A percentile compares a stretch with the other conserved stretches of the same genome.
These are phyloP conservation scores for Epicoccum sorghinum DNA, from an alignment of 2,329 filamentous ascomycete species.

Conservation along the genomic window DNA sequence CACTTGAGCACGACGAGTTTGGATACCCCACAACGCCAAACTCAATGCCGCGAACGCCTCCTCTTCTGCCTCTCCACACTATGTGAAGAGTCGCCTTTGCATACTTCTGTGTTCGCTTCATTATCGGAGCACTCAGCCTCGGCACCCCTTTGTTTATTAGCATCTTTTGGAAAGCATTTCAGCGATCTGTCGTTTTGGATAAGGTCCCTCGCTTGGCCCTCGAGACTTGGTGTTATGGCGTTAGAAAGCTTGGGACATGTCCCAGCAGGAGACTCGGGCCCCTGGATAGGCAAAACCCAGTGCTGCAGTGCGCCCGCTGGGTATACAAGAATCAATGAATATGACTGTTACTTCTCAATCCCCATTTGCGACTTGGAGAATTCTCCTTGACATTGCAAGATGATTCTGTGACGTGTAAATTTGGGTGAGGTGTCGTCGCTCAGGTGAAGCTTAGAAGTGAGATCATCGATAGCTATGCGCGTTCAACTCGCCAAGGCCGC, in stretches of 20 bases:
- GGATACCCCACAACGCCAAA: constrained; percentile 69
- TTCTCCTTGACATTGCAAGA: neutral
- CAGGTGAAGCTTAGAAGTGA: constrained; percentile 14
- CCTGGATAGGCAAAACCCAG: constrained; percentile 23
- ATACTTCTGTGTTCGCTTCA: constrained; percentile 5
- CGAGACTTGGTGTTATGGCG: constrained; percentile 35
- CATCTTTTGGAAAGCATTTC: constrained; percentile 46
- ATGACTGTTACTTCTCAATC: constrained; percentile 16
- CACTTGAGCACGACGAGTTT: constrained; percentile 68
- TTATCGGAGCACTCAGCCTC: constrained; percentile 27
- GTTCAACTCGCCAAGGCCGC: constrained; percentile 35
- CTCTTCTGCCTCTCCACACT: constrained; percentile 47
- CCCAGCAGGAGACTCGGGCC: constrained; percentile 4
- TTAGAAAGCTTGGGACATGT: constrained; percentile 13
- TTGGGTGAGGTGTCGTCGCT: neutral
- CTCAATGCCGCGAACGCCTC: constrained; percentile 74
- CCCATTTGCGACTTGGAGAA: neutral
- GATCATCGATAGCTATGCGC: constrained; percentile 28
- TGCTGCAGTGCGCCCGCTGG: constrained; percentile 39
- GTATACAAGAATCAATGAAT: constrained; percentile 29
- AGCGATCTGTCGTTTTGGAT: constrained; percentile 40
- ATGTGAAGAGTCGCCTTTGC: constrained; percentile 23
- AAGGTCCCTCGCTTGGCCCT: constrained; percentile 43
- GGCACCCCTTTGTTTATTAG: constrained; percentile 29
- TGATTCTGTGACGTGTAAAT: neutral